These are phyloP conservation scores for Agrocybe praecox DNA, from an alignment of 768 basidiomycete genomes.

Conservation along the genomic window DNA sequence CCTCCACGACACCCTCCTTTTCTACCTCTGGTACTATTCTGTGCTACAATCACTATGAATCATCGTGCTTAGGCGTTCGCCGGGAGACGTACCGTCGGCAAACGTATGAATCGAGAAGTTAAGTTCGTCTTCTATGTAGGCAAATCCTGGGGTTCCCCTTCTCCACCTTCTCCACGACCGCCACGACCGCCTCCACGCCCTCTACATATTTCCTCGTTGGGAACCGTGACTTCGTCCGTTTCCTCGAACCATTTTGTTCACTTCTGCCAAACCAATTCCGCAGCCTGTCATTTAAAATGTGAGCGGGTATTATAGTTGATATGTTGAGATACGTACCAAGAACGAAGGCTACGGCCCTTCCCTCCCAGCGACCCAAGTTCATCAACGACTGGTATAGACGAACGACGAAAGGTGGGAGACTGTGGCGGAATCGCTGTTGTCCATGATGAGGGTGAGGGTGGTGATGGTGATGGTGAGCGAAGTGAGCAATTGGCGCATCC, in stretches of 20 bases:
- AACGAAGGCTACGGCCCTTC: constrained; percentile 80
- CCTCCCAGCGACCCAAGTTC: constrained; percentile 81
- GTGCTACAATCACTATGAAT: constrained; percentile 11
- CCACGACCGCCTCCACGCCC: constrained; percentile 8
- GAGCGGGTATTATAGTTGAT: constrained; percentile 1
- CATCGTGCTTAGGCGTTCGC: background rate
- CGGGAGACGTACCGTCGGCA: constrained; percentile 23
- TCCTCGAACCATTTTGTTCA: constrained; percentile 10
- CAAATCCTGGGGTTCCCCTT: constrained; percentile 14
- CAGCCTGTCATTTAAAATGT: constrained; percentile 60
- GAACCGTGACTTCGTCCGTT: constrained; percentile 10
- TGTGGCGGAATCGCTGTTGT: constrained; percentile 21
- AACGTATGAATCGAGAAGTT: constrained; percentile 23
- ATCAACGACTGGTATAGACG: constrained; percentile 70
- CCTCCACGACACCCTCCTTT: constrained; percentile 31
- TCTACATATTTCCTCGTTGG: constrained; percentile 2
- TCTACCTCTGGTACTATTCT: constrained; percentile 11
- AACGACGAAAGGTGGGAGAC: constrained; percentile 47
- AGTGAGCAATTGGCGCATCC: background rate
- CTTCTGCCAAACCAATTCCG: constrained; percentile 72
- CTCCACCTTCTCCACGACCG: constrained; percentile 11
- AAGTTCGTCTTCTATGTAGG: constrained; percentile 22
- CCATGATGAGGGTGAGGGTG: constrained; percentile 17
- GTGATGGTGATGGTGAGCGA: constrained; percentile 7
- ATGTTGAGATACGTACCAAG: constrained; percentile 46